These are phyloP conservation scores for Irineochytrium annulatum DNA, from an alignment of 192 early-diverging fungal species.

Conservation along the genomic window DNA sequence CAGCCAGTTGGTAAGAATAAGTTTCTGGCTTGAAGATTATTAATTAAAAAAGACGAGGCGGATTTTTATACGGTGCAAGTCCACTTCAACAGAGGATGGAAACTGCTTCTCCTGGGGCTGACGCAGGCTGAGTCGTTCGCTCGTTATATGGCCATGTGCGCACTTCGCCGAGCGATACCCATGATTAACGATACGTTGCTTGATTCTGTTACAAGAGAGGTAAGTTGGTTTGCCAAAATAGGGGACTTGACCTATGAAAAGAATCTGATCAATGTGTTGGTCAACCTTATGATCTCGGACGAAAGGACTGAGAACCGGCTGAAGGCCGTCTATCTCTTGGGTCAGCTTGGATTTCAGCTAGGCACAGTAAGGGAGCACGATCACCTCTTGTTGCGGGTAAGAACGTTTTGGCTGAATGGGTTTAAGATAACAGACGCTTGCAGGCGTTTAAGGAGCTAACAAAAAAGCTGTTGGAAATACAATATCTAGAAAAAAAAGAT, in stretches of 20 bases:
- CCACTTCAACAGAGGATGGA: conserved; percentile 54
- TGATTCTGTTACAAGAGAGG: conserved; percentile 45
- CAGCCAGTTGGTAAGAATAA: conserved; percentile 35
- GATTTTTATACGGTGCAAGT: conserved; percentile 51
- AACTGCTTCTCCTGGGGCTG: conserved; percentile 48
- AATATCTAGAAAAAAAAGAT: conserved; percentile 36
- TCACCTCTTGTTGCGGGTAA: conserved; percentile 35
- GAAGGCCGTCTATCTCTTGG: conserved; percentile 50
- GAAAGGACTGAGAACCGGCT: conserved; percentile 47
- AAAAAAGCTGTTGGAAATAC: conserved; percentile 42
- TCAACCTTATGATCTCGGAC: conserved; percentile 47
- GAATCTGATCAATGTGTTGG: conserved; percentile 36
- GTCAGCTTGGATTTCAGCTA: conserved; percentile 40
- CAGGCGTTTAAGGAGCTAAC: conserved; percentile 47
- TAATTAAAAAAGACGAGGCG: conserved; percentile 36
- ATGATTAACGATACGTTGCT: conserved; percentile 49
- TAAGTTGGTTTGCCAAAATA: conserved; percentile 7
- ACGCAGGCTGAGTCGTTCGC: conserved; percentile 48
- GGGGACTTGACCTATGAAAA: neutral
- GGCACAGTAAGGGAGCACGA: conserved; percentile 45
- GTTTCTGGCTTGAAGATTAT: neutral
- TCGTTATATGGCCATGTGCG: conserved; percentile 50
- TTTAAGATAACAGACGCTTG: neutral
- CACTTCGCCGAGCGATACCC: conserved; percentile 40
- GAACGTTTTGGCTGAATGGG: conserved; percentile 1